Evolutionary conservation across 305 asterid genomes (phyloP), one percentile per base, ranked within the genome.

Genomic region (Fraxinus latifolia): DNA sequence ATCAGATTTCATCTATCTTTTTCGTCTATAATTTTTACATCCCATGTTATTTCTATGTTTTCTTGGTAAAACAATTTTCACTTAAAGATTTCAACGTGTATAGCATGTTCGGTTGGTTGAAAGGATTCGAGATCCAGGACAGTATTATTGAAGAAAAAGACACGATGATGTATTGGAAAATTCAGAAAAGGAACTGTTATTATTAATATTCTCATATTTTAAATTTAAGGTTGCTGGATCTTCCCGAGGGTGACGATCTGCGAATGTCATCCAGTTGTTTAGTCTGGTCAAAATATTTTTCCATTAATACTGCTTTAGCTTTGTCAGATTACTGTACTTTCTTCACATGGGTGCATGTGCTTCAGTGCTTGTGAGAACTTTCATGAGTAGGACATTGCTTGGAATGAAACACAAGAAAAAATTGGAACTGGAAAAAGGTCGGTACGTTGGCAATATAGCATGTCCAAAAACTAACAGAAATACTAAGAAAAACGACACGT

Each of bases 1-100:
- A 70, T 70, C 44, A 79, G 75, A 85, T 89, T 31, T 68, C n/a
- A 83, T 79, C 60, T 27, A 8, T 75, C 76, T 8, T 14, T 68
- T 31, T 70, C 25, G 44, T 25, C 17, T 25, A 27, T 65, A 23
- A 23, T 4, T 65, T 65, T 65, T 32, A n/a, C 5, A 32, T 32
- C 42, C 76, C 76, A 70, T 70, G 14, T 1, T 68, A 21, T 70
- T 31, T 70, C 76, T 0, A 70, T 31, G 44, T 32, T 32, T 70
- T 70, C 76, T 31, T 2, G 44, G 44, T 70, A 31, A 70, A 70
- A 70, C 39, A 8, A 70, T 32, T 5, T 31, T 15, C 76, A 65
- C 73, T 25, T 11, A 31, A 65, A 27, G 34, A 65, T 23, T 65
- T 65, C 72, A 62, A 23, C 4, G 19, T 8, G 4, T 2, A 60